Evolutionary conservation across 192 early-diverging fungal species (phyloP).

Genomic region (Coemansia sp.): DNA sequence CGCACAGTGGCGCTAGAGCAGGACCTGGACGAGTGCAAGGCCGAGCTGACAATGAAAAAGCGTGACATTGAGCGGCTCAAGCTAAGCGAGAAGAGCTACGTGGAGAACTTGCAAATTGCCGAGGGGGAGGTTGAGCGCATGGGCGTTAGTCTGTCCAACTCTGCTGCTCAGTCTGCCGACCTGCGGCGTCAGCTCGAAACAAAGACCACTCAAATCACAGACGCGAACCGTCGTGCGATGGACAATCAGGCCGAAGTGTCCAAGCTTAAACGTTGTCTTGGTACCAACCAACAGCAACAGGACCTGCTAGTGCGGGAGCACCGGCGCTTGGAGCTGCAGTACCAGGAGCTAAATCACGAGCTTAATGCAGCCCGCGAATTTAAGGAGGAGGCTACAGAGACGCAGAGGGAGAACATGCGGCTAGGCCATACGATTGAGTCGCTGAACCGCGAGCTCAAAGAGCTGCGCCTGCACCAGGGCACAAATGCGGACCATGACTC

Average conservation of each 20-base stretch:
- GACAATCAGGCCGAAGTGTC: constrained; percentile 34
- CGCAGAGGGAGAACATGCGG: constrained; percentile 26
- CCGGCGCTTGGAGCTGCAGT: constrained; percentile 26
- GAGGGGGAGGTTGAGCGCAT: constrained; percentile 39
- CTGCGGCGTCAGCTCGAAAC: constrained; percentile 34
- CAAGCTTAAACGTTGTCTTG: constrained; percentile 22
- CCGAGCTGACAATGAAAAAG: constrained; percentile 45
- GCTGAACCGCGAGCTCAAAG: constrained; percentile 33
- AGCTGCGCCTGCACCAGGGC: constrained; percentile 26
- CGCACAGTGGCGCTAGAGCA: constrained; percentile 20
- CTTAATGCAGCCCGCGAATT: constrained; percentile 26
- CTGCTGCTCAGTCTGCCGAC: constrained; percentile 23
- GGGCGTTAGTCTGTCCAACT: constrained; percentile 36
- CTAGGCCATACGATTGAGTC: constrained; percentile 28
- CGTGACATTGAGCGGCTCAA: constrained; percentile 50
- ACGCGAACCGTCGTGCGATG: constrained; percentile 21
- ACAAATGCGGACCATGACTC: background rate
- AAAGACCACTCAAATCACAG: constrained; percentile 18
- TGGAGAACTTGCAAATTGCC: constrained; percentile 25
- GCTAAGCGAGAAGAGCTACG: constrained; percentile 14
- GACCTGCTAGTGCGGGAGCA: constrained; percentile 27
- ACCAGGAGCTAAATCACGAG: constrained; percentile 34
- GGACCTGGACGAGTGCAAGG: constrained; percentile 41
- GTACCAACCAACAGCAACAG: constrained; percentile 31
- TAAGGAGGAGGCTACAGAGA: constrained; percentile 18